Evolutionary conservation across 495 filamentous ascomycete species (phyloP), one percentile per base, ranked within the genome.

Genomic region (Penicillium samsonianum): DNA sequence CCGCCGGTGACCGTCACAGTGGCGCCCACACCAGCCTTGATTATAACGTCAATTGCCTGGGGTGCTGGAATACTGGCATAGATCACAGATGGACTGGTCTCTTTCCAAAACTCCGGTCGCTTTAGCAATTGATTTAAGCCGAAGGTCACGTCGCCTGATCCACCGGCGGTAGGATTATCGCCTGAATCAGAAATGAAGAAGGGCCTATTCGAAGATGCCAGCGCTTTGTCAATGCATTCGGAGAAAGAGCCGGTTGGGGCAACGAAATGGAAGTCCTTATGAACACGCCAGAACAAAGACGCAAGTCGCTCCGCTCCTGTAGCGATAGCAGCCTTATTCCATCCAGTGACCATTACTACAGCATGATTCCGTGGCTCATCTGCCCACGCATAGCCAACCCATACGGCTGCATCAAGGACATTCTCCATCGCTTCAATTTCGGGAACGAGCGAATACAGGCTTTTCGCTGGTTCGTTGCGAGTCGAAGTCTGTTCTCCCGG

Each of bases 351-450:
- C 7, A 82, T 73, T 6, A 83, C 73, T 5, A 64, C 78, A 0
- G 80, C 82, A 12, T 78, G 73, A 46, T 84, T 83, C 25, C 82
- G 76, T 20, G 78, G 78, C 58, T 83, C 81, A 57, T 85, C 82
- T 5, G 82, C 82, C 81, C 81, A 85, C 4, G 81, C 76, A 63
- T 85, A 85, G 2, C 82, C 82, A 11, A 85, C 80, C 82, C 81
- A 85, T 14, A 85, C 77, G 0, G 78, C 79, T 1, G 80, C 82
- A 65, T 85, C 82, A 16, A 84, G 62, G 2, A 84, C 66, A 3
- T 72, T 77, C 0, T 69, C 58, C 9, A 53, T 50, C 2, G 67
- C 64, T 58, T 80, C 80, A 7, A 82, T 73, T 9, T 59, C 62
- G 7, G 79, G 74, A 5, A 85, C 68, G 0, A 77, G 73, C 11